phyloP scores from a whole-genome alignment of 441 rosid genomes.

The Eruca vesicaria region DNA sequence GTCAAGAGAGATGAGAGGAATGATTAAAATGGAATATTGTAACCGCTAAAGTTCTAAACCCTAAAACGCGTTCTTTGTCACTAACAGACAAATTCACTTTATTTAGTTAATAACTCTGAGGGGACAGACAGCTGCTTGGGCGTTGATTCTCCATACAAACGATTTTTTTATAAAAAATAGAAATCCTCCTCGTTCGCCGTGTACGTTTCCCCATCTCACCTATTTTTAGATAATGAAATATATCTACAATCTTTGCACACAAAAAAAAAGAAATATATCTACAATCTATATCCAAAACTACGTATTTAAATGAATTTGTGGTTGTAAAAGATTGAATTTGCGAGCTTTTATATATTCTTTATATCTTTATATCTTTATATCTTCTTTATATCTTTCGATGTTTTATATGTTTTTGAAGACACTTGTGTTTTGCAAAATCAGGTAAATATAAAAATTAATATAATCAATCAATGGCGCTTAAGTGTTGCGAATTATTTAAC shows the following conservation, averaged over 20 bases:
- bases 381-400: no score
- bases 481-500: no score
- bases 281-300: no score
- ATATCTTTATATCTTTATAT: no score
- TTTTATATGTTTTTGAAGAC: no score
- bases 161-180: neutral
- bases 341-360: no score
- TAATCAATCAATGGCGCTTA: no score
- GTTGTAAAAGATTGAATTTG: no score
- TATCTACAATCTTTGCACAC: neutral
- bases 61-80: slow-evolving; percentile 50
- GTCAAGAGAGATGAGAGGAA: slow-evolving; percentile 35
- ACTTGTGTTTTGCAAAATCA: no score
- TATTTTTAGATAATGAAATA: slow-evolving; percentile 7
- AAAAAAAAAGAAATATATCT: no score
- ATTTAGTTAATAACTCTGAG: slow-evolving; percentile 24
- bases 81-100: slow-evolving; percentile 48
- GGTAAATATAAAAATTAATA: no score
- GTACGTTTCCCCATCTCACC: slow-evolving; percentile 48
- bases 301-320: neutral
- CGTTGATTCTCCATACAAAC: neutral
- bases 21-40: slow-evolving; percentile 19
- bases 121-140: slow-evolving; percentile 34
- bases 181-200: slow-evolving; percentile 63
- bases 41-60: slow-evolving; percentile 31